Conservation (phyloP, 2,329 filamentous ascomycete genomes). For the Pseudogymnoascus sp. region DNA sequence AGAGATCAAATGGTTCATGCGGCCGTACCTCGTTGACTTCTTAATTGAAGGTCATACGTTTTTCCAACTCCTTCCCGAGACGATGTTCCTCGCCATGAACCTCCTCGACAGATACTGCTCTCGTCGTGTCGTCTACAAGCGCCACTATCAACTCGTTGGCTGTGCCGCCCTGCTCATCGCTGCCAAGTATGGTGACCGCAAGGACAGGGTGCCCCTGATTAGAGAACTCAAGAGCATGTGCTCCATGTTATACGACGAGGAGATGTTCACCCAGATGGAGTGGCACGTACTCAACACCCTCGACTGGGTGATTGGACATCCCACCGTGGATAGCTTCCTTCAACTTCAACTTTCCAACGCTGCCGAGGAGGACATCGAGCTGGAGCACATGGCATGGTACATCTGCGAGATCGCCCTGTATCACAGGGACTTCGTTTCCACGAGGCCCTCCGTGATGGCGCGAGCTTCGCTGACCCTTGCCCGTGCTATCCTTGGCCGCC, state of each 20-base stretch:
- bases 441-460: constrained; percentile 83
- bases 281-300: constrained; percentile 98
- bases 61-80: constrained; percentile 88
- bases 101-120: constrained; percentile 97
- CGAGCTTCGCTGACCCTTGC: constrained; percentile 78
- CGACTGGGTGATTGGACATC: constrained; percentile 92
- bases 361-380: constrained; percentile 68
- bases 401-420: constrained; percentile 92
- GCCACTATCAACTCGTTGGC: constrained; percentile 95
- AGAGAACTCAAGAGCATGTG: constrained; percentile 98
- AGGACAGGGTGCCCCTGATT: constrained; percentile 96
- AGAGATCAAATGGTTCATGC: constrained; percentile 99
- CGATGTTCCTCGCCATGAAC: constrained; percentile 92
- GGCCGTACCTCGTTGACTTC: constrained; percentile 96
- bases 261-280: constrained; percentile 99
- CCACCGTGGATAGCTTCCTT: constrained; percentile 89
- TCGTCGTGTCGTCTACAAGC: constrained; percentile 94
- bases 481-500: constrained; percentile 73
- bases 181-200: constrained; percentile 97
- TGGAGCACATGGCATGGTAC: constrained; percentile 91
- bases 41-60: constrained; percentile 93
- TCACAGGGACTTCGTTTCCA: constrained; percentile 93
- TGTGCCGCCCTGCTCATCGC: constrained; percentile 94
- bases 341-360: constrained; percentile 75
- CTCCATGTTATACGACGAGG: constrained; percentile 93